These are phyloP conservation scores for Saitozyma podzolica DNA, from an alignment of 768 basidiomycete genomes.

Conservation along the genomic window DNA sequence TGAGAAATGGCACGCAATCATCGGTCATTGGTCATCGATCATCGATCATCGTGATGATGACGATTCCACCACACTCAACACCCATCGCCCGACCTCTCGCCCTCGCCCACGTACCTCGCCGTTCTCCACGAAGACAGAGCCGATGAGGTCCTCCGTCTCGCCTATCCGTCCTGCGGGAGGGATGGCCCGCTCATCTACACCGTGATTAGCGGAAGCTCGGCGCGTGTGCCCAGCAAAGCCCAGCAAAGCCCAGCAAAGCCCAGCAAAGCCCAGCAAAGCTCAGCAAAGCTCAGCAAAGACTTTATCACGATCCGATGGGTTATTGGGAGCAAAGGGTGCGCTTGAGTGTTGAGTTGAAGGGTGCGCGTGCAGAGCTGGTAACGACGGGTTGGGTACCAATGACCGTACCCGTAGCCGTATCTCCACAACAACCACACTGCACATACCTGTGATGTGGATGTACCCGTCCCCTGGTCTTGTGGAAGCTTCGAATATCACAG, in stretches of 20 bases:
- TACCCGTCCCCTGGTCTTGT: constrained; percentile 48
- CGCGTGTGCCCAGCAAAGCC: no score
- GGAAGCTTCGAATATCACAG: constrained; percentile 43
- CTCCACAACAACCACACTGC: background rate
- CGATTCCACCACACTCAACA: no score
- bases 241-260: no score
- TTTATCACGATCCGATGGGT: background rate
- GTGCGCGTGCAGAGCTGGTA: no score
- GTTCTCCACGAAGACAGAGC: constrained; percentile 47
- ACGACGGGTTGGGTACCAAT: no score
- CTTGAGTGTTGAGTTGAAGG: background rate
- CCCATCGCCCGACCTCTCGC: background rate
- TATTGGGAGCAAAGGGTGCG: background rate
- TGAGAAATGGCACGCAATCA: background rate
- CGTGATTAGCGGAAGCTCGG: background rate
- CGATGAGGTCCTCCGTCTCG: constrained; percentile 52
- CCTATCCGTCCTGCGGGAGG: constrained; percentile 51
- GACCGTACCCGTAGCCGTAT: no score
- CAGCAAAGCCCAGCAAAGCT: no score
- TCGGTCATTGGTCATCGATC: background rate
- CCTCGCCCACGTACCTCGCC: constrained; percentile 35
- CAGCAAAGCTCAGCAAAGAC: background rate
- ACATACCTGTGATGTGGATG: constrained; percentile 50
- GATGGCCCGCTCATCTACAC: constrained; percentile 42
- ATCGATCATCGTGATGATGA: no score